A percentile compares a stretch with the other conserved stretches of the same genome.
Conservation (phyloP, 495 filamentous ascomycete species). For the Hypomontagnella submonticulosa region DNA sequence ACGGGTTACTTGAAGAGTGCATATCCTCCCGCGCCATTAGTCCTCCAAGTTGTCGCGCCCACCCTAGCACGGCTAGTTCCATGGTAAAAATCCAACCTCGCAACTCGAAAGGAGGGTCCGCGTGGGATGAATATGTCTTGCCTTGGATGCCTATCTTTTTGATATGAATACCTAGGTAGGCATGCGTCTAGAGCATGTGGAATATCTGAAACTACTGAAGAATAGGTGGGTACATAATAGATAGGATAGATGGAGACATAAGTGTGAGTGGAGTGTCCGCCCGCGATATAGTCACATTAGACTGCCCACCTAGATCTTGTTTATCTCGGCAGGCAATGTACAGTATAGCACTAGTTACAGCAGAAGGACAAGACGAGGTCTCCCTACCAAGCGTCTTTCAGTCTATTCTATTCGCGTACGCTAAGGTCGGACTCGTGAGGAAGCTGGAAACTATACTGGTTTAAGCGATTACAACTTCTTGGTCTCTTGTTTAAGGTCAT, state of each 20-base stretch:
- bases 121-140: conserved; percentile 41
- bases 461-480: conserved; percentile 22
- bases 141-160: conserved; percentile 36
- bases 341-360: conserved; percentile 15
- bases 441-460: conserved; percentile 9
- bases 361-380: conserved; percentile 28
- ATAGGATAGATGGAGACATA: conserved; percentile 35
- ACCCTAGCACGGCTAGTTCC: conserved; percentile 22
- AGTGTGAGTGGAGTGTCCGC: conserved; percentile 35
- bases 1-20: conserved; percentile 35
- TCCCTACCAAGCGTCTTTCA: conserved; percentile 3
- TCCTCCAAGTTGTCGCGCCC: conserved; percentile 12
- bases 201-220: conserved; percentile 44
- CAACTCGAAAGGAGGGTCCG: conserved; percentile 37
- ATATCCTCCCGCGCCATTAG: conserved; percentile 20
- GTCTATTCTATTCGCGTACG: conserved; percentile 25
- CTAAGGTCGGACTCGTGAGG: conserved; percentile 23
- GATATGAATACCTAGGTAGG: conserved; percentile 38
- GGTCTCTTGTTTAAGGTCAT: conserved; percentile 12
- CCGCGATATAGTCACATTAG: conserved; percentile 41
- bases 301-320: conserved; percentile 42
- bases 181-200: conserved; percentile 43
- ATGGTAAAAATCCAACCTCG: conserved; percentile 28
- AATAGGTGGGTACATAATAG: conserved; percentile 37
- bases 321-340: conserved; percentile 35